A percentile compares a stretch with the other conserved stretches of the same genome.
These are phyloP conservation scores for Prosopis cineraria DNA, from an alignment of 306 rosid genomes.

Conservation along the genomic window DNA sequence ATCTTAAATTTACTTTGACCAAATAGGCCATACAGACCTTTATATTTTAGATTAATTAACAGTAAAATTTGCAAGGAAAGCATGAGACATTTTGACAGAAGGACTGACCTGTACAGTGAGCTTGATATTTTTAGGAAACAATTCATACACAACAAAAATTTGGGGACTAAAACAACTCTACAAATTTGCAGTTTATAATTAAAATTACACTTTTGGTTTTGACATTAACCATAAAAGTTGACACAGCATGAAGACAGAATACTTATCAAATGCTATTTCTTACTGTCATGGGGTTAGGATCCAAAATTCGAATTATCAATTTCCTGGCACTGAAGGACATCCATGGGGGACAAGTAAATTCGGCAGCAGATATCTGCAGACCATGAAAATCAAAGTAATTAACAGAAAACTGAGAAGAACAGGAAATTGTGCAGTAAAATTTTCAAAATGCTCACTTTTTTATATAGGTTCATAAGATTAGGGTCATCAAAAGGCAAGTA, in stretches of 20 bases:
- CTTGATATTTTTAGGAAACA: neutral
- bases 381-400: conserved; percentile 42
- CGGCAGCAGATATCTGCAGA: conserved; percentile 90
- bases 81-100: neutral
- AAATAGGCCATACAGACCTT: neutral
- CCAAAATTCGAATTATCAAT: conserved; percentile 84
- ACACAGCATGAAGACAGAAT: conserved; percentile 19
- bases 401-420: conserved; percentile 27
- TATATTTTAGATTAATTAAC: neutral
- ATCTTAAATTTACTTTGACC: neutral
- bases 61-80: neutral
- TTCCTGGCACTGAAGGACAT: conserved; percentile 88
- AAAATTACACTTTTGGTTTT: conserved; percentile 16
- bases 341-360: conserved; percentile 95
- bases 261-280: conserved; percentile 37
- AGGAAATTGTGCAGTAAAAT: conserved; percentile 18
- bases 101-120: neutral
- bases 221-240: conserved; percentile 8
- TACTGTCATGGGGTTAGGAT: conserved; percentile 92
- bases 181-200: neutral
- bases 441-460: conserved; percentile 62
- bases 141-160: neutral
- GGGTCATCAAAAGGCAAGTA: conserved; percentile 96
- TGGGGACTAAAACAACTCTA: neutral
- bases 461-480: conserved; percentile 81